Base-by-base conservation (phyloP, 192 early-diverging fungal species). In the Entomortierella parvispora region DNA sequence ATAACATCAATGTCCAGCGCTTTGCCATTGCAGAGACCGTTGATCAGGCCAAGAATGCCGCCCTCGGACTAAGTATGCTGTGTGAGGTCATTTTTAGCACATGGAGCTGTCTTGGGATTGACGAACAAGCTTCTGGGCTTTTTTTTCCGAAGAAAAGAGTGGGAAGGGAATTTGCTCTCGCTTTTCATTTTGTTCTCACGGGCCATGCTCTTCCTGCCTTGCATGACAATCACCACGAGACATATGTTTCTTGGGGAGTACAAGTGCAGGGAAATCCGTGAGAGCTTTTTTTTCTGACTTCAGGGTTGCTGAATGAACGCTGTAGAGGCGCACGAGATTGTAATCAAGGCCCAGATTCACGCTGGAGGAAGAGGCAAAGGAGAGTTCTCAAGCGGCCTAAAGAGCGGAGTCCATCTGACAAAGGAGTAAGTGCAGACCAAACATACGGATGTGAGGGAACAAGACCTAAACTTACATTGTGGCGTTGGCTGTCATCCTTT, bases 281-380 rank as follows among this genome's bases (percentile, higher is more conserved):
- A 49, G 15, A 49, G n/a, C 43, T 44, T 44, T 44, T 44, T 44
- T 17, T 44, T 44, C 8, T 44, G 9, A 8, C 8, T 44, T n/a
- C n/a, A n/a, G n/a, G n/a, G n/a, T n/a, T n/a, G n/a, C n/a, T n/a
- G 32, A 54, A 54, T 9, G 10, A 29, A 22, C 42, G 31, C 34
- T 37, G 4, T 58, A 77, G 72, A 68, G 54, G 72, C 65, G 17
- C 25, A 77, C 11, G 65, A 77, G 52, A 62, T 77, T 57, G 65
- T 77, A 23, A 77, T 77, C 65, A 77, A 77, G 54, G 65, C 72
- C 0, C 72, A 77, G 54, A 77, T 77, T 34, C 72, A 77, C 29
- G 58, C 72, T 32, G 65, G 72, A 4, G 72, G 72, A 40, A 64
- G 72, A 32, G 64, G 65, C 34, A 77, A 63, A 15, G 72, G 72